phyloP scores from a whole-genome alignment of 1,284 basidiomycete species.

The Pulveroboletus ridleyi region DNA sequence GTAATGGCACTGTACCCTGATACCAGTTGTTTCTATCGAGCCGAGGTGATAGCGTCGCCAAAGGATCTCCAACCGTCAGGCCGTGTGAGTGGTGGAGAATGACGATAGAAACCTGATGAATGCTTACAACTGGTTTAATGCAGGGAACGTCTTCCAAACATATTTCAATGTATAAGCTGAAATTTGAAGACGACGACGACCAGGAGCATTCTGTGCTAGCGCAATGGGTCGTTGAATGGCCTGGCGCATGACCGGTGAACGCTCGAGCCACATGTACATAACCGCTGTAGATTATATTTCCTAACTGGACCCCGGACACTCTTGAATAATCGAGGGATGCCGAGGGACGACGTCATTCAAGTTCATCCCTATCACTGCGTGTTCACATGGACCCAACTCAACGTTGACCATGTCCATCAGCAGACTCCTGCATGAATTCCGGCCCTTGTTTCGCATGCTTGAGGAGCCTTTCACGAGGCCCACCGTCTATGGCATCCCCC shows the following conservation, averaged over 20 bases:
- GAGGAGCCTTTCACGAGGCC: conserved; percentile 64
- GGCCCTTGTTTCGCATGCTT: conserved; percentile 75
- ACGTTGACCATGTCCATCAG: conserved; percentile 59
- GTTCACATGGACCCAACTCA: no score
- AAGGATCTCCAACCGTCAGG: conserved; percentile 55
- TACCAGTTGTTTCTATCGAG: conserved; percentile 86
- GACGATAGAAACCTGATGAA: background rate
- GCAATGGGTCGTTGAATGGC: conserved; percentile 81
- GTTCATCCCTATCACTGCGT: conserved; percentile 22
- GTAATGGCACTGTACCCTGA: conserved; percentile 87
- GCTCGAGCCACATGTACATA: no score
- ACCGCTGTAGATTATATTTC: no score
- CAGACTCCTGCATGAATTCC: conserved; percentile 75
- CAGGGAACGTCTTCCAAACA: conserved; percentile 48
- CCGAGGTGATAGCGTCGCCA: conserved; percentile 75
- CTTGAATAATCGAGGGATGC: conserved; percentile 21
- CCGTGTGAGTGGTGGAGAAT: conserved; percentile 49
- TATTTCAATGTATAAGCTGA: conserved; percentile 69
- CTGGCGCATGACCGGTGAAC: conserved; percentile 40
- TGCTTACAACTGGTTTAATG: conserved; percentile 12
- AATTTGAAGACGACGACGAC: conserved; percentile 85
- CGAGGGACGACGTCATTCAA: conserved; percentile 25
- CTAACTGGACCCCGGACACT: conserved; percentile 25
- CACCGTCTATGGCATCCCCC: conserved; percentile 39
- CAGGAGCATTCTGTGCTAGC: conserved; percentile 76